Conservation (phyloP, 192 early-diverging fungal genomes). For the Glomus cerebriforme region DNA sequence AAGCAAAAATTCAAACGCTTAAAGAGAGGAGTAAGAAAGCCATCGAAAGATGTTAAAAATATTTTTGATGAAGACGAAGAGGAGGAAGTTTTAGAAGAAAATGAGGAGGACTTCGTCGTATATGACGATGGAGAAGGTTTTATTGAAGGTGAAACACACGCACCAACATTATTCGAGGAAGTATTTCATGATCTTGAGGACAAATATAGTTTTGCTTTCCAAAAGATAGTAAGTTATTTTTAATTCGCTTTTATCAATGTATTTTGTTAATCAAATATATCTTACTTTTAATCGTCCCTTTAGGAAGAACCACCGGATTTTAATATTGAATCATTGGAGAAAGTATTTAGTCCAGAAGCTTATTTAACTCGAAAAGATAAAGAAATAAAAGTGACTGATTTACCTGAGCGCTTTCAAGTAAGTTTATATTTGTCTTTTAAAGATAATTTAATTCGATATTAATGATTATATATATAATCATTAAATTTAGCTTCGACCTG, state of each 20-base stretch:
- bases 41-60: background rate
- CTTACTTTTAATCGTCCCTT: background rate
- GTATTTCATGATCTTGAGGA: slow-evolving; percentile 7
- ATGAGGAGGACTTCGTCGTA: slow-evolving; percentile 12
- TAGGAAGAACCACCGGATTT: background rate
- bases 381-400: slow-evolving; percentile 79
- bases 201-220: background rate
- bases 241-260: background rate
- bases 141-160: slow-evolving; percentile 22
- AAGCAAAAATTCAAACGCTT: slow-evolving; percentile 68
- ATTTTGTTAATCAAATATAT: background rate
- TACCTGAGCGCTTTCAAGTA: slow-evolving; percentile 89
- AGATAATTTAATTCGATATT: background rate
- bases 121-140: slow-evolving; percentile 39
- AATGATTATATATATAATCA: background rate
- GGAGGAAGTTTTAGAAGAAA: slow-evolving; percentile 2
- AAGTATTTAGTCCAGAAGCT: background rate
- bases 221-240: background rate
- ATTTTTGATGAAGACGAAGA: slow-evolving; percentile 26
- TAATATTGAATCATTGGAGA: slow-evolving; percentile 1
- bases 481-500: slow-evolving; percentile 52
- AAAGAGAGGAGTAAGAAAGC: slow-evolving; percentile 54
- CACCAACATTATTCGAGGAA: background rate
- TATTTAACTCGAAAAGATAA: slow-evolving; percentile 82
- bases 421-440: background rate